phyloP scores from a whole-genome alignment of 192 early-diverging fungal genomes.

The Linnemannia hyalina region DNA sequence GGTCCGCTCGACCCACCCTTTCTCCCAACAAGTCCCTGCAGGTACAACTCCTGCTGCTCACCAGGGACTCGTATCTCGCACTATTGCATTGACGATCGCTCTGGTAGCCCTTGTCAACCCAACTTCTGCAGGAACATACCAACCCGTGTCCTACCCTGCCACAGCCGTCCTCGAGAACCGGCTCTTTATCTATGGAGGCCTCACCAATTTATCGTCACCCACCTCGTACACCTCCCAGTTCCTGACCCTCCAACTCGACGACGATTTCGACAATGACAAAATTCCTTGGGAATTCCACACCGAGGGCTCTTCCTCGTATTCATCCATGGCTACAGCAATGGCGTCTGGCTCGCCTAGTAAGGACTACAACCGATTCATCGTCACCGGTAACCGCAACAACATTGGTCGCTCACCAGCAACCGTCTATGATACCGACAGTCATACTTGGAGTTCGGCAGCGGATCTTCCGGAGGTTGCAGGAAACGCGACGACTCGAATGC shows the following conservation, averaged over 20 bases:
- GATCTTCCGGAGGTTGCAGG: conserved; percentile 1
- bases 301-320: neutral
- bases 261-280: conserved; percentile 22
- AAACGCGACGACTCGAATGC: conserved; percentile 4
- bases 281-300: conserved; percentile 39
- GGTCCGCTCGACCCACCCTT: too few species aligned
- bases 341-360: conserved; percentile 16
- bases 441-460: conserved; percentile 18
- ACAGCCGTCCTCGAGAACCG: conserved; percentile 27
- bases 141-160: conserved; percentile 27
- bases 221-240: conserved; percentile 33
- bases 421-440: conserved; percentile 8
- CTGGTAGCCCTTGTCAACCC: neutral
- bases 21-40: neutral
- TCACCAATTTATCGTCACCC: conserved; percentile 8
- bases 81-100: neutral
- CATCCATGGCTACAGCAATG: conserved; percentile 19
- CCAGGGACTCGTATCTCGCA: neutral
- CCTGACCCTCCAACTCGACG: conserved; percentile 10
- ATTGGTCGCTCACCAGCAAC: conserved; percentile 20
- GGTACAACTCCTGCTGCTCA: neutral
- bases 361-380: conserved; percentile 22
- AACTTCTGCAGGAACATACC: neutral
- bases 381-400: conserved; percentile 42
- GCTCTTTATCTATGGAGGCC: conserved; percentile 41